A percentile compares a stretch with the other conserved stretches of the same genome.
Evolutionary conservation across 352 stramenopile genomes (phyloP).

Genomic region (Halophytophthora batemanensis): DNA sequence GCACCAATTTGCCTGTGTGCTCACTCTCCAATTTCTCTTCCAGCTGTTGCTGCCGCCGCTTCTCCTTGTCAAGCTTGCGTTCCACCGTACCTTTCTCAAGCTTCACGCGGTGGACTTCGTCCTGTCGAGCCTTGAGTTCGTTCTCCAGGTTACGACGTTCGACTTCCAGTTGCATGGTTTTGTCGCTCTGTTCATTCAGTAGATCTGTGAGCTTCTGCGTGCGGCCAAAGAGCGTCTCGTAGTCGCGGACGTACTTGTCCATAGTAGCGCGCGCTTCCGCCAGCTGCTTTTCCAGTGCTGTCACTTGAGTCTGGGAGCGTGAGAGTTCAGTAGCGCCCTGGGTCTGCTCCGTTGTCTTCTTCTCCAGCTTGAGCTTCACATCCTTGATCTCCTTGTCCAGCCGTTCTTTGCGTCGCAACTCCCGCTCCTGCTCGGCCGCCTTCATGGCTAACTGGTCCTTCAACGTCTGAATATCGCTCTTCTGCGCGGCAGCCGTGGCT

Average conservation of each 20-base stretch:
- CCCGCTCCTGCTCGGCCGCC: slow-evolving; percentile 84
- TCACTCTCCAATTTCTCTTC: slow-evolving; percentile 91
- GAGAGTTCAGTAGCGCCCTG: slow-evolving; percentile 47
- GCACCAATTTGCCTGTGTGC: slow-evolving; percentile 76
- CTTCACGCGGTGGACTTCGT: slow-evolving; percentile 81
- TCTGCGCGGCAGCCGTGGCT: slow-evolving; percentile 40
- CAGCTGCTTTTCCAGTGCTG: slow-evolving; percentile 87
- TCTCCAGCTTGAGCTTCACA: slow-evolving; percentile 85
- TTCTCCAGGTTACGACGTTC: slow-evolving; percentile 78
- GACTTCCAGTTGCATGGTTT: slow-evolving; percentile 80
- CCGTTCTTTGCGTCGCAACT: slow-evolving; percentile 86
- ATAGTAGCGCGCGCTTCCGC: slow-evolving; percentile 79
- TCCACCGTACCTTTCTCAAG: slow-evolving; percentile 91
- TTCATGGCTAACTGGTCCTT: slow-evolving; percentile 87
- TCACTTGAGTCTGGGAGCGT: slow-evolving; percentile 66
- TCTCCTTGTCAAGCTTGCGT: slow-evolving; percentile 87
- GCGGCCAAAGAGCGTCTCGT: slow-evolving; percentile 88
- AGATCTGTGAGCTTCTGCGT: slow-evolving; percentile 92
- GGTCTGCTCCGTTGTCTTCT: slow-evolving; percentile 66
- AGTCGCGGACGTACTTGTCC: slow-evolving; percentile 93
- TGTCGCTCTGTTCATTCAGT: slow-evolving; percentile 91
- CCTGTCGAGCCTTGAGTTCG: slow-evolving; percentile 79
- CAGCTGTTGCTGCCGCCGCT: slow-evolving; percentile 83
- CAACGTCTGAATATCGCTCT: slow-evolving; percentile 77
- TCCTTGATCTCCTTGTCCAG: slow-evolving; percentile 93